Conservation (phyloP, 2,329 filamentous ascomycete genomes). For the Botryotinia convoluta region DNA sequence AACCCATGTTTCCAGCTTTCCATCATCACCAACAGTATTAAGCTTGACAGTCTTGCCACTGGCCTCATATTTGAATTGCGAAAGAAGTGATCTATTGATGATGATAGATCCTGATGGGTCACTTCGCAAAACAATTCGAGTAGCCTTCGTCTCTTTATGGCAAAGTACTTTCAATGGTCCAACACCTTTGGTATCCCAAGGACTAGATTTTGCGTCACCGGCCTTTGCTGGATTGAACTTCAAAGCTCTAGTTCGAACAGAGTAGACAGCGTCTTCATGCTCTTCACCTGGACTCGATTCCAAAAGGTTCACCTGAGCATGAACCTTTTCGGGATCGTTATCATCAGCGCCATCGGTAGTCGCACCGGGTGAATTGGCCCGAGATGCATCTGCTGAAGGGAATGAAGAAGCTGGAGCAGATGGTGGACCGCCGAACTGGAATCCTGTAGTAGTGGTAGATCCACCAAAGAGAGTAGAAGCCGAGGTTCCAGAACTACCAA, state of each 20-base stretch:
- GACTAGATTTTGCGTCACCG: slow-evolving; percentile 48
- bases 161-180: slow-evolving; percentile 71
- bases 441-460: slow-evolving; percentile 28
- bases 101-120: slow-evolving; percentile 72
- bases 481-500: slow-evolving; percentile 20
- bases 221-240: slow-evolving; percentile 55
- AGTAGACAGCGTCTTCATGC: slow-evolving; percentile 67
- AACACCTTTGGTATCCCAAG: slow-evolving; percentile 68
- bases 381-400: slow-evolving; percentile 36
- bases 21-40: slow-evolving; percentile 55
- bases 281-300: slow-evolving; percentile 66
- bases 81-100: slow-evolving; percentile 66
- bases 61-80: slow-evolving; percentile 60
- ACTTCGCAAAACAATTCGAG: slow-evolving; percentile 69
- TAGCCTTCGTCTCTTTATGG: slow-evolving; percentile 64
- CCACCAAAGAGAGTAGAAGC: slow-evolving; percentile 20
- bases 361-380: slow-evolving; percentile 36
- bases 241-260: slow-evolving; percentile 68
- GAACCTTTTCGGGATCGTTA: slow-evolving; percentile 53
- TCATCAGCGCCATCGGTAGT: slow-evolving; percentile 37
- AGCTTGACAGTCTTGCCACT: slow-evolving; percentile 60
- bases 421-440: slow-evolving; percentile 30
- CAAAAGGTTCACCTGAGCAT: slow-evolving; percentile 70
- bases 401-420: slow-evolving; percentile 35
- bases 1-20: slow-evolving; percentile 66